Percentiles rank a stretch among this genome's conserved stretches.
Conservation (phyloP, 2,329 filamentous ascomycete species). For the Cladophialophora immunda region DNA sequence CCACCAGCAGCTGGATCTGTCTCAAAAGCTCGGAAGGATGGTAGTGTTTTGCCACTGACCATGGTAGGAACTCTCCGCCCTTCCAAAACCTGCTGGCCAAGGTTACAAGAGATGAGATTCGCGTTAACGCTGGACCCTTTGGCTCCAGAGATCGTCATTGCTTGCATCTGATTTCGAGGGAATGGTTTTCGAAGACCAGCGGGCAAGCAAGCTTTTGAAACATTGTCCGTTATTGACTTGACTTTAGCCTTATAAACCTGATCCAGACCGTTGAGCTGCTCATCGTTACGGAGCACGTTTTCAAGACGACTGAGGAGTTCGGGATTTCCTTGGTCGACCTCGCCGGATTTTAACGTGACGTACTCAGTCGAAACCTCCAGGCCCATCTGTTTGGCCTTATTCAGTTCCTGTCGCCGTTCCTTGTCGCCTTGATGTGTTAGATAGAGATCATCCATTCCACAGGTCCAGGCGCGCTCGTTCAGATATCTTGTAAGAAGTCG, state of each 20-base stretch:
- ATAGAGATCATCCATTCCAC: slow-evolving; percentile 94
- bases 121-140: slow-evolving; percentile 95
- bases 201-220: slow-evolving; percentile 83
- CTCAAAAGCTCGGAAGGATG: slow-evolving; percentile 92
- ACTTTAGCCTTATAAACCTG: slow-evolving; percentile 79
- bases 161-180: slow-evolving; percentile 97
- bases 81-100: slow-evolving; percentile 96
- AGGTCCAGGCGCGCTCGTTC: slow-evolving; percentile 94
- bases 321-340: slow-evolving; percentile 69
- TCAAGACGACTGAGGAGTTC: slow-evolving; percentile 82
- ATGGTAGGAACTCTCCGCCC: slow-evolving; percentile 93
- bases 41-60: slow-evolving; percentile 96
- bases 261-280: slow-evolving; percentile 91
- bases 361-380: slow-evolving; percentile 84
- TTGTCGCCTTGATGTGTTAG: slow-evolving; percentile 82
- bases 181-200: slow-evolving; percentile 87
- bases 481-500: slow-evolving; percentile 87
- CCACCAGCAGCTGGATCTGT: slow-evolving; percentile 88
- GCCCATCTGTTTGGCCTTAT: slow-evolving; percentile 73
- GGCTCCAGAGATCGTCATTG: slow-evolving; percentile 96
- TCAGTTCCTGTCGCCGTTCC: slow-evolving; percentile 72
- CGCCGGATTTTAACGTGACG: slow-evolving; percentile 77
- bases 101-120: slow-evolving; percentile 95
- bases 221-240: slow-evolving; percentile 74
- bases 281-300: slow-evolving; percentile 88